phyloP scores from a whole-genome alignment of 2,329 filamentous ascomycete species.

The Pseudogymnoascus sp. region DNA sequence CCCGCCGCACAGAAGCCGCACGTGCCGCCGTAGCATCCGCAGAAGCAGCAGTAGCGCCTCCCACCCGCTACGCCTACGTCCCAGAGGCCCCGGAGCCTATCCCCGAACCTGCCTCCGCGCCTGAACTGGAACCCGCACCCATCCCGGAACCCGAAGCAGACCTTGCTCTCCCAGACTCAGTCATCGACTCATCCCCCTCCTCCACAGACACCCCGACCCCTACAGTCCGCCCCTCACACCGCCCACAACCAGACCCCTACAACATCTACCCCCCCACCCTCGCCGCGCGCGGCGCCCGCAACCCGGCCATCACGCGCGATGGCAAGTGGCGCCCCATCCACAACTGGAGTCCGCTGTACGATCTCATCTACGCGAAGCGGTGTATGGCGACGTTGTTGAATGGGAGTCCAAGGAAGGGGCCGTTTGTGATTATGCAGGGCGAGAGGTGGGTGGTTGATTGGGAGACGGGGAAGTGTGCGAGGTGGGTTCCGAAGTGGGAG shows the following conservation, averaged over 20 bases:
- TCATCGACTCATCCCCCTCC: not conserved
- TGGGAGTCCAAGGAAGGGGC: conserved; percentile 48
- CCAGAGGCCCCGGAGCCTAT: not conserved
- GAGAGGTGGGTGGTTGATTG: conserved; percentile 54
- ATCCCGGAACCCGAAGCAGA: not conserved
- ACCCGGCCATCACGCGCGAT: conserved; percentile 25
- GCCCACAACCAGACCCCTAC: conserved; percentile 14
- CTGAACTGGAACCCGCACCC: not conserved
- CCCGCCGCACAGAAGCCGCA: conserved; percentile 19
- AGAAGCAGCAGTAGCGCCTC: not conserved
- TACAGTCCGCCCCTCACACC: not conserved
- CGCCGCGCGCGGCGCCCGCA: not conserved
- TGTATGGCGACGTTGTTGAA: conserved; percentile 52
- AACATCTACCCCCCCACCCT: conserved; percentile 23
- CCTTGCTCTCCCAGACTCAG: not conserved
- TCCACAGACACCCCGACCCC: not conserved
- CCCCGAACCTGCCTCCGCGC: not conserved
- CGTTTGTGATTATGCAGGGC: conserved; percentile 48
- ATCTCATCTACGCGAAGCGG: conserved; percentile 51
- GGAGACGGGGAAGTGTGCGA: conserved; percentile 46
- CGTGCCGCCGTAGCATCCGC: conserved; percentile 9
- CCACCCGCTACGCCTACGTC: not conserved
- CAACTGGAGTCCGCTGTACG: conserved; percentile 47
- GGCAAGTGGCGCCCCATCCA: conserved; percentile 52
- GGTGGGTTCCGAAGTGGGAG: conserved; percentile 34